A percentile compares a stretch with the other conserved stretches of the same genome.
These are phyloP conservation scores for Hypocrella siamensis DNA, from an alignment of 2,329 filamentous ascomycete genomes.

Conservation along the genomic window DNA sequence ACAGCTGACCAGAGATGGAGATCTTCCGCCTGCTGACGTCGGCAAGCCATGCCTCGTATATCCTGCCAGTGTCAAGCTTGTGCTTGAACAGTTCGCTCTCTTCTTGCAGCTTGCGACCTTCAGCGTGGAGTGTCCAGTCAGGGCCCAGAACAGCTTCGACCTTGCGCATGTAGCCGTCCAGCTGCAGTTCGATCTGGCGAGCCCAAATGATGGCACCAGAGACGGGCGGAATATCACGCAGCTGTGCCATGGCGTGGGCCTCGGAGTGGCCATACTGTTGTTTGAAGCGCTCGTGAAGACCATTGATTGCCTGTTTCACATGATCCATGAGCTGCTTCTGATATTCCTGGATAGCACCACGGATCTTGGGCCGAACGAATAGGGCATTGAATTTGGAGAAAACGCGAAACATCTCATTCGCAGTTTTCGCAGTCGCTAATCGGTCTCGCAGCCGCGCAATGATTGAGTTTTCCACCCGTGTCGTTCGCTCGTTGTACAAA, in stretches of 20 bases:
- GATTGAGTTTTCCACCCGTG: conserved; percentile 95
- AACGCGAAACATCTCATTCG: conserved; percentile 98
- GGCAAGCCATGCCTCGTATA: conserved; percentile 89
- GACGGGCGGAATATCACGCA: conserved; percentile 88
- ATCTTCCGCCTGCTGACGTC: conserved; percentile 82
- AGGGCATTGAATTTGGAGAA: conserved; percentile 99
- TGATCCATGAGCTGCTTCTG: conserved; percentile 97
- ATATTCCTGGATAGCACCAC: conserved; percentile 93
- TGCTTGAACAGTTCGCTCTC: conserved; percentile 91
- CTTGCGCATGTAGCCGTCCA: conserved; percentile 95
- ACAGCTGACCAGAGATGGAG: conserved; percentile 81
- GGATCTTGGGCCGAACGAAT: conserved; percentile 96
- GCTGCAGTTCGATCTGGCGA: conserved; percentile 87
- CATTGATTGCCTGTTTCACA: conserved; percentile 88
- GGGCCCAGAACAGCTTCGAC: conserved; percentile 95
- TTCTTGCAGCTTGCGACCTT: conserved; percentile 82
- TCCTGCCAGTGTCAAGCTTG: conserved; percentile 85
- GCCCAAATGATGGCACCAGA: conserved; percentile 97
- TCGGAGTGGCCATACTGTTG: conserved; percentile 98
- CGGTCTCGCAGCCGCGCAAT: conserved; percentile 87
- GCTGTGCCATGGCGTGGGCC: conserved; percentile 92
- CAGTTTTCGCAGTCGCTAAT: conserved; percentile 86
- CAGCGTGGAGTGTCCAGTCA: conserved; percentile 86
- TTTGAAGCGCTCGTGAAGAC: conserved; percentile 92
- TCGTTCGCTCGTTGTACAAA: conserved; percentile 92